Conservation (phyloP, 805 yeast genomes). For the Candida ortonii region DNA sequence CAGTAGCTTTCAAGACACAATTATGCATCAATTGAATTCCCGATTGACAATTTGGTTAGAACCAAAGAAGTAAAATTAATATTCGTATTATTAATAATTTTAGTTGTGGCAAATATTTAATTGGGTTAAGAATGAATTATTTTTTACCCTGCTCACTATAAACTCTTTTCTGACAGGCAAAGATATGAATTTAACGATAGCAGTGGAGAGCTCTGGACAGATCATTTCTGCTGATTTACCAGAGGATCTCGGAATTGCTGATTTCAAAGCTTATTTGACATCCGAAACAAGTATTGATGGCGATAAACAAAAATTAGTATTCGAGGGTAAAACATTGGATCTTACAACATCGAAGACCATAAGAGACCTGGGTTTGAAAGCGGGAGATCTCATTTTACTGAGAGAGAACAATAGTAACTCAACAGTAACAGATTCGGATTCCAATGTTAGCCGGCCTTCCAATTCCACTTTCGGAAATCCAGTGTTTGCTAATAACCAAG, state of each 20-base stretch:
- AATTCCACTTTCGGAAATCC: too few relatives aligned
- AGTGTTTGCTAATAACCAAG: slow-evolving; percentile 10
- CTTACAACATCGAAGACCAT: slow-evolving; percentile 37
- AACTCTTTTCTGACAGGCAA: slow-evolving; percentile 5
- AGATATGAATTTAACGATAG: slow-evolving; percentile 50
- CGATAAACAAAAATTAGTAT: slow-evolving; percentile 45
- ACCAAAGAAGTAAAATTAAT: too few relatives aligned
- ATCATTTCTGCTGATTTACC: slow-evolving; percentile 61
- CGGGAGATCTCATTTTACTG: slow-evolving; percentile 57
- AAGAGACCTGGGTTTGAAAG: slow-evolving; percentile 44
- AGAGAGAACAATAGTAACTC: slow-evolving; percentile 24
- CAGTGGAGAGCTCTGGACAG: slow-evolving; percentile 47
- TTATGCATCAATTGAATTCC: too few relatives aligned
- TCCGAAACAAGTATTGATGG: slow-evolving; percentile 60
- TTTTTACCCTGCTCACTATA: too few relatives aligned
- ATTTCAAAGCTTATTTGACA: slow-evolving; percentile 69
- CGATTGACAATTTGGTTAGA: too few relatives aligned
- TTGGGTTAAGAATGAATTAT: too few relatives aligned
- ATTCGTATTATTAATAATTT: too few relatives aligned
- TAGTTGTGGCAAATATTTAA: too few relatives aligned
- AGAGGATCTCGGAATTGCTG: slow-evolving; percentile 58
- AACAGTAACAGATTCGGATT: slow-evolving; percentile 25
- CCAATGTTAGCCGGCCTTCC: slow-evolving; percentile 16
- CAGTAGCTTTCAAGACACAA: too few relatives aligned
- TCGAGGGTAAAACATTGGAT: slow-evolving; percentile 43